A percentile compares a stretch with the other conserved stretches of the same genome.
Conservation (phyloP, 2,329 filamentous ascomycete genomes). For the Aspergillus terreus region DNA sequence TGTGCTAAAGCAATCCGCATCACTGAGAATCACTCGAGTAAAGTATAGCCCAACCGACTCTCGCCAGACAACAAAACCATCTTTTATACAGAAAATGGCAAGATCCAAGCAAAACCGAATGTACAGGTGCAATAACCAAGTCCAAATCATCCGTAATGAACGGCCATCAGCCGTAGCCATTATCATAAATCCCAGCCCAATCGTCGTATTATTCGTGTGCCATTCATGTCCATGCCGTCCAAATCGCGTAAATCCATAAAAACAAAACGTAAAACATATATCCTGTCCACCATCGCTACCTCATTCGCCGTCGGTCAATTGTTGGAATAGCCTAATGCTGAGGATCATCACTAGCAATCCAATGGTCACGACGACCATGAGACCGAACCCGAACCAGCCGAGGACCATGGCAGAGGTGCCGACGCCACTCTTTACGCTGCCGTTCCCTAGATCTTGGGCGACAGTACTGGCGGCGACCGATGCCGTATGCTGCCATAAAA, state of each 20-base stretch:
- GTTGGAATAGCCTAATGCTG: conserved; percentile 76
- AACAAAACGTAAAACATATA: conserved; percentile 3
- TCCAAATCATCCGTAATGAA: not conserved
- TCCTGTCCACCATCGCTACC: not conserved
- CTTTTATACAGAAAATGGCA: conserved; percentile 12
- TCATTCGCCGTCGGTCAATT: conserved; percentile 47
- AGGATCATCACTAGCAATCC: conserved; percentile 94
- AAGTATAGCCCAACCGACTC: not conserved
- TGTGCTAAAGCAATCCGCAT: not conserved
- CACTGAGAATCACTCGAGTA: not conserved
- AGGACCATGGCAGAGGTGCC: conserved; percentile 95
- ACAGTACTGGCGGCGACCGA: conserved; percentile 93
- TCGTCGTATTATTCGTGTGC: conserved; percentile 17
- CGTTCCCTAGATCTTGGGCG: conserved; percentile 88
- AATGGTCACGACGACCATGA: conserved; percentile 93
- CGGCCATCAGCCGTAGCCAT: conserved; percentile 2
- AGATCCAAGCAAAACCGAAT: conserved; percentile 1
- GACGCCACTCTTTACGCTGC: conserved; percentile 79
- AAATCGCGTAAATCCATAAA: conserved; percentile 3
- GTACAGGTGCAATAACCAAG: conserved; percentile 2
- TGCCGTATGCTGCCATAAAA: conserved; percentile 72
- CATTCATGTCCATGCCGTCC: conserved; percentile 13
- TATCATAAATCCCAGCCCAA: conserved; percentile 6
- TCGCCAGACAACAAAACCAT: conserved; percentile 4
- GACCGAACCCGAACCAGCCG: conserved; percentile 93